phyloP scores from a whole-genome alignment of 2,329 filamentous ascomycete species.

The Ceratocystis diversiconidia region DNA sequence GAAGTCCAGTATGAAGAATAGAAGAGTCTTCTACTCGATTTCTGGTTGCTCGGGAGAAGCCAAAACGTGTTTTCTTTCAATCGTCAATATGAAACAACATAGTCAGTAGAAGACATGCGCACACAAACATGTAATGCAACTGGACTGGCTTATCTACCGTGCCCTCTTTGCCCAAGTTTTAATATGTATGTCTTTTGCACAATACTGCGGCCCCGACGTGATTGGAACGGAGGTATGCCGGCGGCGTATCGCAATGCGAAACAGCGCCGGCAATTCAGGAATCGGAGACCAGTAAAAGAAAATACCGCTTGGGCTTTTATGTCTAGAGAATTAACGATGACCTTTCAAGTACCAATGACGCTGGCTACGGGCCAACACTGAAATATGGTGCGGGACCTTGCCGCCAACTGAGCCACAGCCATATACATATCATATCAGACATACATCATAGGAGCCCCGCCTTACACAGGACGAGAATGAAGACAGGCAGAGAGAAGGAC shows the following conservation, averaged over 20 bases:
- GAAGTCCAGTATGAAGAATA: background rate
- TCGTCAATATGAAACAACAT: background rate
- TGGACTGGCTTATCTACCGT: too few species aligned
- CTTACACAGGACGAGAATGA: too few species aligned
- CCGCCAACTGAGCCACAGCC: too few species aligned
- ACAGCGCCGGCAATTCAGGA: background rate
- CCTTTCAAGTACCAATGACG: too few species aligned
- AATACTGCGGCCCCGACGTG: background rate
- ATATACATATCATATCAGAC: too few species aligned
- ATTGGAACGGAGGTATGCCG: background rate
- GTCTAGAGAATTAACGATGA: too few species aligned
- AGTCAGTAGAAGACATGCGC: background rate
- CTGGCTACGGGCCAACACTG: too few species aligned
- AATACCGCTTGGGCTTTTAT: background rate
- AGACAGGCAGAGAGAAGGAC: too few species aligned
- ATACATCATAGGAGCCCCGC: too few species aligned
- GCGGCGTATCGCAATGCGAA: background rate
- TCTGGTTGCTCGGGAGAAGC: background rate
- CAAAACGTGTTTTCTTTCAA: background rate
- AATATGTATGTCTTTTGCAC: background rate
- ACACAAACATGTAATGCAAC: background rate
- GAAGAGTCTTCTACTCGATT: background rate
- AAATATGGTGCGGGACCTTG: too few species aligned
- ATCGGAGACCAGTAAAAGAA: background rate
- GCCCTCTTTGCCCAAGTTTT: background rate